Evolutionary conservation across 1,284 basidiomycete species (phyloP), one percentile per base, ranked within the genome.

Genomic region (Phellopilus nigrolimitatus): DNA sequence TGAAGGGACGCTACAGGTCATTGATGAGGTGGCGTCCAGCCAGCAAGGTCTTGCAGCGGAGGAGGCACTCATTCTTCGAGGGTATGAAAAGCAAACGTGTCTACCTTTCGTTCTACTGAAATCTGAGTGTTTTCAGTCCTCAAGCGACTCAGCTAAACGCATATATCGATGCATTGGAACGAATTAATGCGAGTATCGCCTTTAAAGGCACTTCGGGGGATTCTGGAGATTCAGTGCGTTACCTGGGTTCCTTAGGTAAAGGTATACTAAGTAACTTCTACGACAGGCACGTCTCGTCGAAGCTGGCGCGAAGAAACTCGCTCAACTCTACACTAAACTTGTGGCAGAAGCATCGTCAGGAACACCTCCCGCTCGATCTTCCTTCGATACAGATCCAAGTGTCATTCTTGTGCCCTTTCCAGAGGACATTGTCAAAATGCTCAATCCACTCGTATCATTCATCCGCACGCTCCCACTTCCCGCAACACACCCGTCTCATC

Each of bases 321-420:
- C 82, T 0, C 85, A 87, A 58, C 66, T 89, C 4, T 90, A 84
- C 60, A 91, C 88, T 13, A 88, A 87, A 58, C 72, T 86, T 15
- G 85, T 89, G 28, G 88, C 88, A 1, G 87, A 90, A 66, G 84
- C 80, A 13, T 89, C 87, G 0, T 84, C 84, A 1, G 84, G 87
- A 31, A 70, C 72, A 21, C 78, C 82, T 6, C 79, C 80, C 1
- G 65, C 71, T 12, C 80, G 81, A 24, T 79, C 79, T 12, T 64
- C 79, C 0, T 78, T 82, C 48, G 66, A 54, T 38, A 38, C 21
- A 10, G 27, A 51, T 17, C 7, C 53, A 21, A 33, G 36, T 24
- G 28, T 28, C 24, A 22, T 72, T 15, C 68, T 73, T 37, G 70
- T 75, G 1, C 71, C 69, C 0, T 86, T 88, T 62, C 76, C 82